Percentiles rank a stretch among this genome's conserved stretches.
Evolutionary conservation across 169 alveolate species (phyloP).

Genomic region (Plasmodium berghei): DNA sequence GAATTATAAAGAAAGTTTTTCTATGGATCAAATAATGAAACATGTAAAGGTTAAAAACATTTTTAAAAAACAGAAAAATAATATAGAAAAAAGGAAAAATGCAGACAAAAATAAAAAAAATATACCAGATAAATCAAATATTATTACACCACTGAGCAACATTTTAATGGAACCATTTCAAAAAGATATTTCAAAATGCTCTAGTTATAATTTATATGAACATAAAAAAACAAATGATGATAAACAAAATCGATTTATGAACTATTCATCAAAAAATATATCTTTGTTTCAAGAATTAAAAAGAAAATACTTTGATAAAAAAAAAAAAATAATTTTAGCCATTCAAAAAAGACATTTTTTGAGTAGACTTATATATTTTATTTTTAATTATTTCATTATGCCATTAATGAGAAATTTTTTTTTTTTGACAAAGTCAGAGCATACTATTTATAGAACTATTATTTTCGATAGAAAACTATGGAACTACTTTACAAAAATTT

Average conservation of each 20-base stretch:
- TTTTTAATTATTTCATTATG: constrained; percentile 74
- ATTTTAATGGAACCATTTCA: no score
- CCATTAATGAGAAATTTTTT: constrained; percentile 55
- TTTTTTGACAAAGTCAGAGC: constrained; percentile 73
- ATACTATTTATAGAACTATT: constrained; percentile 58
- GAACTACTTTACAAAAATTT: constrained; percentile 61
- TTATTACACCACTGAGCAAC: no score
- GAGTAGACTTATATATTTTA: constrained; percentile 65
- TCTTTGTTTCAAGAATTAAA: constrained; percentile 19
- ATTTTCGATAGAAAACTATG: constrained; percentile 57
- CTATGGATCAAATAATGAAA: constrained; percentile 72
- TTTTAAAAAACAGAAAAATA: constrained; percentile 18
- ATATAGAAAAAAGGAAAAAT: background rate
- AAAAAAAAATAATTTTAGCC: constrained; percentile 35
- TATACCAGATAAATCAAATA: background rate
- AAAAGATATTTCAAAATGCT: no score
- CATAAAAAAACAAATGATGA: no score
- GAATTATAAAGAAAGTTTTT: constrained; percentile 63
- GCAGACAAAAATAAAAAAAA: no score
- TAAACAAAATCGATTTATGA: background rate
- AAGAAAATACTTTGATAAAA: constrained; percentile 22
- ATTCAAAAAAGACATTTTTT: constrained; percentile 62
- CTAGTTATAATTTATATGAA: no score
- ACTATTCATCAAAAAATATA: background rate
- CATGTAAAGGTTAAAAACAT: constrained; percentile 45